These are phyloP conservation scores for Solanum verrucosum DNA, from an alignment of 257 asterid species.

Conservation along the genomic window DNA sequence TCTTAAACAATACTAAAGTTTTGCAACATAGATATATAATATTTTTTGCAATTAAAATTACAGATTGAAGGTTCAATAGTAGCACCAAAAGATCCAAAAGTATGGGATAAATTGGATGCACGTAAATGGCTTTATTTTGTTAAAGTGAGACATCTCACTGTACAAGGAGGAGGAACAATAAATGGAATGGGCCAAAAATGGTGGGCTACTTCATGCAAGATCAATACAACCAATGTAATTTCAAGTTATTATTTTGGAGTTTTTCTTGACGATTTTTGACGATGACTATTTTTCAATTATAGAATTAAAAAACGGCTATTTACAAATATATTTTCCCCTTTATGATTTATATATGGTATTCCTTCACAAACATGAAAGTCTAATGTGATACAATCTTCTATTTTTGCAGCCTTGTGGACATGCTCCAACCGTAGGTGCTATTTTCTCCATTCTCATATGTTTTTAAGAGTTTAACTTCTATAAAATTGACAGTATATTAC, in stretches of 20 bases:
- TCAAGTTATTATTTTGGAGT: not conserved
- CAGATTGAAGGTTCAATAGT: conserved; percentile 60
- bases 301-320: not conserved
- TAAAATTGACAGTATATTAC: not conserved
- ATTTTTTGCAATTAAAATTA: not conserved
- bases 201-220: conserved; percentile 96
- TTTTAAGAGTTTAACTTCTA: not conserved
- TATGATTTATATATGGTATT: not conserved
- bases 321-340: not conserved
- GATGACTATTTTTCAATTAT: not conserved
- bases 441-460: not conserved
- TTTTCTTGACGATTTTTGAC: not conserved
- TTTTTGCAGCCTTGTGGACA: conserved; percentile 70
- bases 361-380: not conserved
- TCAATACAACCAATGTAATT: conserved; percentile 50
- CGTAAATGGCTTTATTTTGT: conserved; percentile 81
- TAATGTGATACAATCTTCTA: not conserved
- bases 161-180: conserved; percentile 69
- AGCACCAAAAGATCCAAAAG: conserved; percentile 63
- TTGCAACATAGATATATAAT: not conserved
- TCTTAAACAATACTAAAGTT: not conserved
- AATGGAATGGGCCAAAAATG: conserved; percentile 68
- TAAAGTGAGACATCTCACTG: conserved; percentile 42
- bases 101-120: conserved; percentile 46
- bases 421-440: conserved; percentile 79